Base-by-base conservation (phyloP, 2,329 filamentous ascomycete genomes). In the Trichoderma polysporum region DNA sequence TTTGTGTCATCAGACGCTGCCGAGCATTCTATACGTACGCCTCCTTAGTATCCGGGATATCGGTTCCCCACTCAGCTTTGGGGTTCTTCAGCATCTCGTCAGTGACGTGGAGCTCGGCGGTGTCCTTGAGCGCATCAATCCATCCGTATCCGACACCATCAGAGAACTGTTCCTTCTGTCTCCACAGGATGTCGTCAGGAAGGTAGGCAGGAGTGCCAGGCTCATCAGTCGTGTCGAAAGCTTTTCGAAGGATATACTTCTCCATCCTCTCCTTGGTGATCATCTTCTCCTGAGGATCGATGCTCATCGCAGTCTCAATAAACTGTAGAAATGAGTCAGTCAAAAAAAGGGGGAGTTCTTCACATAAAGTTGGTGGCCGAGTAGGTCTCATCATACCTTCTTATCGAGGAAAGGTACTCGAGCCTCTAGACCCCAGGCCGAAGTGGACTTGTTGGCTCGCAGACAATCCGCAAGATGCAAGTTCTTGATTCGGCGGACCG, bases 51-150 rank as follows among this genome's bases (percentile, higher is more conserved):
- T 97, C 94, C 10, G 95, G 96, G 70, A 97, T 88, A 76, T 99
- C 96, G 74, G 83, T 81, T 59, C 93, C 94, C 96, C 96, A 99
- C 80, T 97, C 93, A 13, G 92, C 88, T 86, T 97, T 97, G 70
- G 95, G 94, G 87, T 96, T 94, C 86, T 94, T 93, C 91, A 98
- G 93, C 89, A 96, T 94, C 85, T 98, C 94, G 76, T 99, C 94
- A 19, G 92, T 97, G 66, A 99, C 91, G 66, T 95, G 88, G 71
- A 89, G 79, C 81, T 96, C 93, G 37, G 95, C 95, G 75, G 91
- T 92, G 81, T 98, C 95, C 86, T 97, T 98, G 74, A 99, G 88
- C 7, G 90, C 91, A 76, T 99, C 95, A 77, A 99, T 99, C 95
- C 95, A 99, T 70, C 95, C 94, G 83, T 99, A 99, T 67, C 95